Conservation (phyloP, 176 grass and related monocot genomes). For the Metroxylon sagu region DNA sequence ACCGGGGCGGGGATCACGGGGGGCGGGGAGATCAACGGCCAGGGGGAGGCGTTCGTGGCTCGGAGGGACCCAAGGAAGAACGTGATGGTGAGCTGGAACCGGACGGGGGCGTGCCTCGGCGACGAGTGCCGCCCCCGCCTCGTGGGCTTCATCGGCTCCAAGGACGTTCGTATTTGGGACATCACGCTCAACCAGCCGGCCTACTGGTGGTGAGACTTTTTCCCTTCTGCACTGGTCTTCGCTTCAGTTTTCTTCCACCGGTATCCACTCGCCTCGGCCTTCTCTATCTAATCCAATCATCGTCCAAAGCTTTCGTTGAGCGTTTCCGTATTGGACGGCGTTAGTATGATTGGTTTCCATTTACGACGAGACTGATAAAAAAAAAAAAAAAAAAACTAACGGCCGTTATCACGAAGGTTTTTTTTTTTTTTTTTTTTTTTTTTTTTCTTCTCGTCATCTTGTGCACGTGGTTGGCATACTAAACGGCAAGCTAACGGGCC, state of each 20-base stretch:
- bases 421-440: too few relatives aligned
- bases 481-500: too few relatives aligned
- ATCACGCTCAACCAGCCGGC: slow-evolving; percentile 74
- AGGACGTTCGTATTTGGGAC: slow-evolving; percentile 49
- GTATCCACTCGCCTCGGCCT: neutral
- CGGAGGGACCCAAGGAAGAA: slow-evolving; percentile 61
- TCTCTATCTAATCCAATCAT: neutral
- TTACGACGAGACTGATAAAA: too few relatives aligned
- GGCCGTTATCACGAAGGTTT: too few relatives aligned
- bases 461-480: too few relatives aligned
- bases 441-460: too few relatives aligned
- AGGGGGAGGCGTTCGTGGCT: slow-evolving; percentile 66
- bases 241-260: neutral
- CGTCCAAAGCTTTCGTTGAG: too few relatives aligned
- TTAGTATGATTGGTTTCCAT: too few relatives aligned
- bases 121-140: slow-evolving; percentile 84
- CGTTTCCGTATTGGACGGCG: too few relatives aligned
- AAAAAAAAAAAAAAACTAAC: too few relatives aligned
- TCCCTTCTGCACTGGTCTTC: neutral
- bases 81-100: slow-evolving; percentile 97
- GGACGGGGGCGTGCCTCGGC: slow-evolving; percentile 53
- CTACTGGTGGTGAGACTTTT: slow-evolving; percentile 67
- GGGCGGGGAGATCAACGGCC: slow-evolving; percentile 88
- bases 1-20: slow-evolving; percentile 61
- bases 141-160: slow-evolving; percentile 81